Conservation (phyloP, 768 basidiomycete genomes). For the Coprinopsis cinerea region DNA sequence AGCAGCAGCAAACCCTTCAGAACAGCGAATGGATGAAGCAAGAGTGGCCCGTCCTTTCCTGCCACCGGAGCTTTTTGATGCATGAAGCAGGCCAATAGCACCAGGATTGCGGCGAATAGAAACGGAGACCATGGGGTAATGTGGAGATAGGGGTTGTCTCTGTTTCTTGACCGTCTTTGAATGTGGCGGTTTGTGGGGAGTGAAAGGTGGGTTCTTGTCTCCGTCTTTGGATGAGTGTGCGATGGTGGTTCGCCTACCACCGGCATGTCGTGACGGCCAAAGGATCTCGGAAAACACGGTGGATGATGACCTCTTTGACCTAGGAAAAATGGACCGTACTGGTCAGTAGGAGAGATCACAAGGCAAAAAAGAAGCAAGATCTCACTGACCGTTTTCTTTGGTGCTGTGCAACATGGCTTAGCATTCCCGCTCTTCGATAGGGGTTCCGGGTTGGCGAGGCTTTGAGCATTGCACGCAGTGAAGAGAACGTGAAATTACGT, state of each 20-base stretch:
- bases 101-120: slow-evolving; percentile 1
- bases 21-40: background rate
- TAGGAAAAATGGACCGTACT: slow-evolving; percentile 3
- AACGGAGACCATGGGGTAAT: background rate
- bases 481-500: background rate
- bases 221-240: background rate
- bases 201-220: background rate
- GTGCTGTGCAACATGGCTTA: slow-evolving; percentile 3
- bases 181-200: slow-evolving; percentile 5
- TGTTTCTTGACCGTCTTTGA: background rate
- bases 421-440: background rate
- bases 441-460: background rate
- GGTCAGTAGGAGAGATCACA: background rate
- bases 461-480: background rate
- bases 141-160: slow-evolving; percentile 9
- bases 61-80: slow-evolving; percentile 3
- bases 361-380: background rate
- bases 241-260: background rate
- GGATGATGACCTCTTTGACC: background rate
- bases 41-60: background rate
- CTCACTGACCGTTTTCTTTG: background rate
- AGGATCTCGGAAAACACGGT: background rate
- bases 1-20: background rate
- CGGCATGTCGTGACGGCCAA: background rate
- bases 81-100: background rate